Conservation (phyloP, 345 rosid genomes). For the Aquilaria yunnanensis region DNA sequence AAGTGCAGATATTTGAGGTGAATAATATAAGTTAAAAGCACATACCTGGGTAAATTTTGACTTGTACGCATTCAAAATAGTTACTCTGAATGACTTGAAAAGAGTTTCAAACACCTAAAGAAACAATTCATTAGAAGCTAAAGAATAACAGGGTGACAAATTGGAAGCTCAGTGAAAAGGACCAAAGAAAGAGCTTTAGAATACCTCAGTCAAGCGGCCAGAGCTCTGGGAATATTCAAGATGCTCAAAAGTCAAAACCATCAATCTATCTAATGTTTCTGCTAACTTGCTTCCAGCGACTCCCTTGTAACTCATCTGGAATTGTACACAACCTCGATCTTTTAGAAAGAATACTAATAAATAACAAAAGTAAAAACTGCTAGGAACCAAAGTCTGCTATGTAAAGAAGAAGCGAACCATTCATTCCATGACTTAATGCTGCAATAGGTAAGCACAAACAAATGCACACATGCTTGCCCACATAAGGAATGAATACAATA, state of each 20-base stretch:
- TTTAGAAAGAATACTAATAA: background rate
- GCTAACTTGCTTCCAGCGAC: conserved; percentile 40
- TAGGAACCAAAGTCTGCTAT: background rate
- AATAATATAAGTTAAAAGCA: background rate
- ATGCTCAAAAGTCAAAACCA: conserved; percentile 72
- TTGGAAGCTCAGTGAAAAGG: no score
- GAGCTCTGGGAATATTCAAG: conserved; percentile 60
- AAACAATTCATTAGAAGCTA: conserved; percentile 7
- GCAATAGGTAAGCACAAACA: no score
- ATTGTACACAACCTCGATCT: conserved; percentile 29
- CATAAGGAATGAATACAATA: background rate
- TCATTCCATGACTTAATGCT: background rate
- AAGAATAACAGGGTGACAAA: no score
- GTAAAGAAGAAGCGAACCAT: background rate
- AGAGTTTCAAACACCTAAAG: conserved; percentile 68
- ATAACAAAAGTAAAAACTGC: background rate
- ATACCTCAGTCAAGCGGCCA: conserved; percentile 65
- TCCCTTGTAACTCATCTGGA: conserved; percentile 39
- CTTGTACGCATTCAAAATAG: conserved; percentile 60
- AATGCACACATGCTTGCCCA: background rate
- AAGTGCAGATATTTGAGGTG: background rate
- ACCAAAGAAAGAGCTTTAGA: background rate
- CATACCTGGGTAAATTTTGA: conserved; percentile 85
- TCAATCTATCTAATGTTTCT: conserved; percentile 63
- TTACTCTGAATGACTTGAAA: conserved; percentile 54